phyloP scores from a whole-genome alignment of 148 eudicot genomes.

The Rhododendron mucronatum region DNA sequence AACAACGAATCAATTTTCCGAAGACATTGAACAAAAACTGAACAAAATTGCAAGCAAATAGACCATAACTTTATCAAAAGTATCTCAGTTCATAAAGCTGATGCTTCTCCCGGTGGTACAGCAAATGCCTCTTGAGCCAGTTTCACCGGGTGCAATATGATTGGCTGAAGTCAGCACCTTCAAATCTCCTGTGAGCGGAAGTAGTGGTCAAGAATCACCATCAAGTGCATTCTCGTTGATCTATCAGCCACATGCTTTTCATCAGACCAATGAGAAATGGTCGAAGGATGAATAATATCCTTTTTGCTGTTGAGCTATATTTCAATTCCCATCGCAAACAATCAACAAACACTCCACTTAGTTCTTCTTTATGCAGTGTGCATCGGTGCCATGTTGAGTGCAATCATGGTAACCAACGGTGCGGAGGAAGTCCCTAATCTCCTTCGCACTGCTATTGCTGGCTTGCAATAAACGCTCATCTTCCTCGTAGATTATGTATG shows the following conservation, averaged over 20 bases:
- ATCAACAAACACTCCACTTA: constrained; percentile 9
- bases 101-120: neutral
- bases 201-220: neutral
- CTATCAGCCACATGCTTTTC: neutral
- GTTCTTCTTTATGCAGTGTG: constrained; percentile 71
- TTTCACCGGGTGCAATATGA: neutral
- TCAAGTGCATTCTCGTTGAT: neutral
- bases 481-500: constrained; percentile 91
- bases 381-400: constrained; percentile 81
- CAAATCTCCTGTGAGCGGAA: neutral
- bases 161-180: neutral
- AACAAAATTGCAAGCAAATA: neutral
- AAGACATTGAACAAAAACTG: neutral
- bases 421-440: constrained; percentile 68
- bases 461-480: constrained; percentile 88
- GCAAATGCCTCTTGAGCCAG: neutral
- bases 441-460: constrained; percentile 78
- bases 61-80: neutral
- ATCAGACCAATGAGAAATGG: neutral
- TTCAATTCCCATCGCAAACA: neutral
- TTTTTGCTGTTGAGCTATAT: neutral
- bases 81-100: neutral
- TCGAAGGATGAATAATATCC: neutral
- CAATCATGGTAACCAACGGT: constrained; percentile 70
- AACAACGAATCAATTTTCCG: neutral